These are phyloP conservation scores for Picea sitchensis DNA, from an alignment of 75 land plant genomes.

Conservation along the genomic window DNA sequence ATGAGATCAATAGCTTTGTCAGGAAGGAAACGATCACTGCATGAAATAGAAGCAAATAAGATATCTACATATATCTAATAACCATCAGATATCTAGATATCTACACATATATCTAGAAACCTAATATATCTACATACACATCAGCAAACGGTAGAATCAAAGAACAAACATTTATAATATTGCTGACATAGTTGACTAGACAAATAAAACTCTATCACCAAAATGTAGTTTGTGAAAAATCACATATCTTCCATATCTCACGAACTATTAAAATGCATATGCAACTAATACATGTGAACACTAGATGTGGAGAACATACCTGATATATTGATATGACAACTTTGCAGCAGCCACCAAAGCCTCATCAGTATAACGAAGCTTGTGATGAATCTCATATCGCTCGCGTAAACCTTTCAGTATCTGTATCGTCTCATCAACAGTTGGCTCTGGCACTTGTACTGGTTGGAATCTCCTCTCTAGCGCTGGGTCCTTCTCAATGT, in stretches of 20 bases:
- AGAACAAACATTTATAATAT: background rate
- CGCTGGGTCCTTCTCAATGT: constrained; percentile 56
- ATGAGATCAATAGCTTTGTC: constrained; percentile 97
- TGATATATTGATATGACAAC: constrained; percentile 62
- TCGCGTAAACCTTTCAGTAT: constrained; percentile 57
- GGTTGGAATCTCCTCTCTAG: constrained; percentile 64
- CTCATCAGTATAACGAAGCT: constrained; percentile 57
- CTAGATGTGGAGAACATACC: constrained; percentile 16
- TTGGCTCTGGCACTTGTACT: constrained; percentile 61
- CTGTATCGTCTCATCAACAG: constrained; percentile 58
- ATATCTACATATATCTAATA: background rate
- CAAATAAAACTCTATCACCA: background rate
- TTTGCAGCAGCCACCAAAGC: constrained; percentile 58
- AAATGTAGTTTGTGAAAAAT: background rate
- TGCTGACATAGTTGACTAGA: background rate
- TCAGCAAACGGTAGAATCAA: background rate
- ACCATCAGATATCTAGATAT: too few species aligned
- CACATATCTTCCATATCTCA: background rate
- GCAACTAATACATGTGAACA: background rate
- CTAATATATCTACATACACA: background rate
- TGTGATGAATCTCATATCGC: constrained; percentile 59
- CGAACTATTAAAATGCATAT: constrained; percentile 5
- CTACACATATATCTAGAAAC: background rate
- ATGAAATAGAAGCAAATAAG: background rate
- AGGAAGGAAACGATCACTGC: constrained; percentile 94